Conservation (phyloP, 2,329 filamentous ascomycete species). For the Aspergillus caelatus region DNA sequence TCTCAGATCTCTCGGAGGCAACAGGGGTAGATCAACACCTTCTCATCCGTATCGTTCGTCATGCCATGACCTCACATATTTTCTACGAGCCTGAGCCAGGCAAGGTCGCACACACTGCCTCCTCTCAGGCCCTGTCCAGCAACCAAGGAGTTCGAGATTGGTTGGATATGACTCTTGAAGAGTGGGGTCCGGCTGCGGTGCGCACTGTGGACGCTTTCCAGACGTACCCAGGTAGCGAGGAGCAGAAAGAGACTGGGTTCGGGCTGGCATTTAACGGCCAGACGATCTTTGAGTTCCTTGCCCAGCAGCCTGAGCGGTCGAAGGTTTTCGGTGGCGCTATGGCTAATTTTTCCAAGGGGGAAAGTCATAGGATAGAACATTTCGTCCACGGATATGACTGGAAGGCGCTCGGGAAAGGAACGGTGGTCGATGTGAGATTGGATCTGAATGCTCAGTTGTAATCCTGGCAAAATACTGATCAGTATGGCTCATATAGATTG, state of each 20-base stretch:
- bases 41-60: not conserved
- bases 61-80: constrained; percentile 4
- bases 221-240: constrained; percentile 6
- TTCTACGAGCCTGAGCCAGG: constrained; percentile 6
- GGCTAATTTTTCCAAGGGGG: not conserved
- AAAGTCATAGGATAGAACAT: constrained; percentile 1
- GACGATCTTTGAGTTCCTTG: constrained; percentile 5
- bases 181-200: constrained; percentile 2
- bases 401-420: constrained; percentile 9
- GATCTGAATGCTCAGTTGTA: not conserved
- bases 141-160: constrained; percentile 1
- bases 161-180: not conserved
- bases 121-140: constrained; percentile 1
- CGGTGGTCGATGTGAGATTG: constrained; percentile 13
- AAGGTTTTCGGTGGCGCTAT: constrained; percentile 6
- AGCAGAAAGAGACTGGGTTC: constrained; percentile 6
- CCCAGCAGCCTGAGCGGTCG: not conserved
- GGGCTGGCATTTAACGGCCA: constrained; percentile 4
- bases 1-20: not conserved
- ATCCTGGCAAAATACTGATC: not conserved
- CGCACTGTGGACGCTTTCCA: constrained; percentile 4
- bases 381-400: constrained; percentile 12
- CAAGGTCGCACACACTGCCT: not conserved
- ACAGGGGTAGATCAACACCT: not conserved
- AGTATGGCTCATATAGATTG: constrained; percentile 5